phyloP scores from a whole-genome alignment of 495 filamentous ascomycete genomes.

The Delitschia confertaspora region DNA sequence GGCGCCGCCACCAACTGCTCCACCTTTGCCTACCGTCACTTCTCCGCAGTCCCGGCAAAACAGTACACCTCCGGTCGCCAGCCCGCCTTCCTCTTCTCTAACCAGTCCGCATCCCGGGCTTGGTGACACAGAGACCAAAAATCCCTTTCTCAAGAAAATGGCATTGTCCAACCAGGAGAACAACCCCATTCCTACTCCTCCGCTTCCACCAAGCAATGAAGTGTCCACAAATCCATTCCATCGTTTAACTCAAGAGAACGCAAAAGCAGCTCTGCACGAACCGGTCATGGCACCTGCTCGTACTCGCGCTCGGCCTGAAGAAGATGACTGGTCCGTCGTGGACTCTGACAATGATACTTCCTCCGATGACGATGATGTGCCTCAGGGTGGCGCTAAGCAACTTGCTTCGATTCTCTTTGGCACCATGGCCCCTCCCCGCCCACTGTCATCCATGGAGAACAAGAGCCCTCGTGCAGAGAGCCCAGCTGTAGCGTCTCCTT shows the following conservation, averaged over 20 bases:
- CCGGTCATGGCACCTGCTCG: slow-evolving; percentile 34
- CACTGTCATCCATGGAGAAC: slow-evolving; percentile 72
- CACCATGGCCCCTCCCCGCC: slow-evolving; percentile 90
- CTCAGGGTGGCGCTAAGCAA: slow-evolving; percentile 73
- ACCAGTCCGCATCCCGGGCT: slow-evolving; percentile 43
- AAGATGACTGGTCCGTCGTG: slow-evolving; percentile 79
- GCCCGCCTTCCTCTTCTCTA: slow-evolving; percentile 28
- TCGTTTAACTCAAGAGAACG: slow-evolving; percentile 57
- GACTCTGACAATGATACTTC: slow-evolving; percentile 63
- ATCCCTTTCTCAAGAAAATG: slow-evolving; percentile 64
- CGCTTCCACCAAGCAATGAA: slow-evolving; percentile 36
- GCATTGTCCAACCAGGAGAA: slow-evolving; percentile 39
- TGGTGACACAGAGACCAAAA: slow-evolving; percentile 38
- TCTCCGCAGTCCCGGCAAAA: slow-evolving; percentile 22
- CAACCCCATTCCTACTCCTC: slow-evolving; percentile 23
- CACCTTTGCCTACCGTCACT: slow-evolving; percentile 28
- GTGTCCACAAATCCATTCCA: slow-evolving; percentile 94
- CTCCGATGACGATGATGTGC: slow-evolving; percentile 57
- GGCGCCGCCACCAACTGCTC: slow-evolving; percentile 29
- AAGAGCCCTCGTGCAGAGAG: slow-evolving; percentile 36
- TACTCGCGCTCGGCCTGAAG: slow-evolving; percentile 55
- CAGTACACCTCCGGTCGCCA: slow-evolving; percentile 30
- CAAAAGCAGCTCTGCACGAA: slow-evolving; percentile 24
- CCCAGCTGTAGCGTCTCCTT: slow-evolving; percentile 39
- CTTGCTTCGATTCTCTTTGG: slow-evolving; percentile 88